phyloP scores from a whole-genome alignment of 2,329 filamentous ascomycete species.

The Trematosphaeria pertusa region DNA sequence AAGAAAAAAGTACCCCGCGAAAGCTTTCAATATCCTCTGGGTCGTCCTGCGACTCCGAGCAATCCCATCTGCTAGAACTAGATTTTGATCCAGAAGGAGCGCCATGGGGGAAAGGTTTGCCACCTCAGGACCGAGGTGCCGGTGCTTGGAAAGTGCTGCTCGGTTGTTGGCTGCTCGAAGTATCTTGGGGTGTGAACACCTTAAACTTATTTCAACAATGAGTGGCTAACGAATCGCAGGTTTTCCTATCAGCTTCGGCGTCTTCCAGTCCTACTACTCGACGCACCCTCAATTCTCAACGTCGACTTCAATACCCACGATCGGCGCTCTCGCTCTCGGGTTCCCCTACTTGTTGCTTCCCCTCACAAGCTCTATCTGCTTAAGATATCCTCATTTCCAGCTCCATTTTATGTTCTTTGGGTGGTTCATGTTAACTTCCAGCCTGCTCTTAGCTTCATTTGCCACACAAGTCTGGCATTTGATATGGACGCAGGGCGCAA shows the following conservation, averaged over 20 bases:
- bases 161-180: slow-evolving; percentile 11
- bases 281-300: too few species aligned
- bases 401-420: slow-evolving; percentile 35
- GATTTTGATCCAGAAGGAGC: too few species aligned
- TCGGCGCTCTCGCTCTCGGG: slow-evolving; percentile 15
- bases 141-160: slow-evolving; percentile 15
- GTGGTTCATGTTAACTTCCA: slow-evolving; percentile 26
- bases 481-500: slow-evolving; percentile 40
- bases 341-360: slow-evolving; percentile 24
- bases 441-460: slow-evolving; percentile 21
- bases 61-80: too few species aligned
- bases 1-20: too few species aligned
- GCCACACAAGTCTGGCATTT: slow-evolving; percentile 31
- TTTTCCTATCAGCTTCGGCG: too few species aligned
- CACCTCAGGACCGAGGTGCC: background rate
- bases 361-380: slow-evolving; percentile 28
- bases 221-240: too few species aligned
- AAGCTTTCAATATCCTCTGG: too few species aligned
- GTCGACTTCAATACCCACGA: slow-evolving; percentile 10
- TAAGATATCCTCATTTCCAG: slow-evolving; percentile 17
- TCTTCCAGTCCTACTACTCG: too few species aligned
- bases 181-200: slow-evolving; percentile 9
- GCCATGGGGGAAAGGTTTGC: too few species aligned
- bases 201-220: too few species aligned
- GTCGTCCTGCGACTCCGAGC: too few species aligned